Evolutionary conservation across 345 rosid genomes (phyloP), one percentile per base, ranked within the genome.

Genomic region (Microcos paniculata): DNA sequence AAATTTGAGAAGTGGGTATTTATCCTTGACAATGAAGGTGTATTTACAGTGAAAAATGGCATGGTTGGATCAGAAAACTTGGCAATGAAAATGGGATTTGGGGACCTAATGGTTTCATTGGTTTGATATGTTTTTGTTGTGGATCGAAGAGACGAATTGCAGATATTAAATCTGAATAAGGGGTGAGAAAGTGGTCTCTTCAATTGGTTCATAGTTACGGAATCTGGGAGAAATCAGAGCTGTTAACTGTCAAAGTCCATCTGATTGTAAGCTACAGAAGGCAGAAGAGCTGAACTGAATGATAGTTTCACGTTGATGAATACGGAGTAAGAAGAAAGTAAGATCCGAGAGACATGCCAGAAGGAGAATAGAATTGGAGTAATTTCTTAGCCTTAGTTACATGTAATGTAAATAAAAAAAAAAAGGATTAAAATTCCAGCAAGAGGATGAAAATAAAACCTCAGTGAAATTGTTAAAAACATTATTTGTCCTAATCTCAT

Each of bases 1-100:
- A 72, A 62, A 30, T 53, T 48, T 53, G 65, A 65, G 33, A 84
- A 51, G 24, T 49, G 77, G 71, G 62, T 26, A 69, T 68, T 68
- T 26, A 68, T 11, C 26, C 18, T 48, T 48, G 72, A 28, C 40
- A 48, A 33, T 19, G 70, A 43, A 15, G 26, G 52, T 12, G 74
- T 40, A 63, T 73, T 52, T 6, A 55, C 62, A 38, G 51, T 4
- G 43, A 38, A 56, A 56, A 30, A 51, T 0, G 66, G 45, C 52
- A 59, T 70, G 24, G 46, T 49, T 56, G 53, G 57, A 43, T 57
- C 53, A 13, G 51, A 38, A 35, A 71, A 40, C 21, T 16, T 65
- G 26, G n/a, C 43, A 35, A 21, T 64, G 15, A 42, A 74, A 52
- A 16, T 61, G 62, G 71, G 68, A 18, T 28, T 48, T 18, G 9